Evolutionary conservation across 331 rosid genomes (phyloP), one percentile per base, ranked within the genome.

Genomic region (Telfairia occidentalis): DNA sequence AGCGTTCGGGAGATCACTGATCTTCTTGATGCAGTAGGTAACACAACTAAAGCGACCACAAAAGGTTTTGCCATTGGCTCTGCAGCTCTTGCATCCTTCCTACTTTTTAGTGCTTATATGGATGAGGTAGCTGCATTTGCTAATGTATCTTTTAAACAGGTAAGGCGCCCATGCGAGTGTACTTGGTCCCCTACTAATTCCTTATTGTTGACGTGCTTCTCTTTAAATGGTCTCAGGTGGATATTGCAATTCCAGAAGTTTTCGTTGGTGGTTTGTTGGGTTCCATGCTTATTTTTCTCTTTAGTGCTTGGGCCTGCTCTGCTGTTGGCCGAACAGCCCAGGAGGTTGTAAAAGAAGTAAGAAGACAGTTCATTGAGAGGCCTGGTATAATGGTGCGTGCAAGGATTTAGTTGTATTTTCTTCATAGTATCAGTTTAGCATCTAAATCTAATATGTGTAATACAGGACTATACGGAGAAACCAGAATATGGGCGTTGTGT

Each of bases 1-100:
- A 95, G 97, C 82, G 99, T 95, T 75, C 89, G 97, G 49, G 99
- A 92, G 88, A 92, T 95, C 86, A 95, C 99, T 9, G 99, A 95
- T 82, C 66, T 95, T 79, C 92, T 95, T 81, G 99, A 95, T 67
- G 99, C 99, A 2, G 99, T 95, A 48, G 97, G 97, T 71, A 95
- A 92, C 87, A 95, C 97, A 34, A 95, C 99, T 72, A 95, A 92
- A 89, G 99, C 97, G 37, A 92, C 99, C 73, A 95, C 97, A 70
- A 95, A 95, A 84, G 99, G 99, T 42, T 95, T 95, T 92, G 99
- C 99, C 75, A 95, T 95, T 76, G 97, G 99, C 84, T 95, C 97
- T 83, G 97, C 97, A 23, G 97, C 96, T 34, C 99, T 95, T 76
- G 99, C 99, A 73, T 95, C 97, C 73, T 95, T 95, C 87, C 97